phyloP scores from a whole-genome alignment of 1,284 basidiomycete genomes.

The Marasmius sp. region DNA sequence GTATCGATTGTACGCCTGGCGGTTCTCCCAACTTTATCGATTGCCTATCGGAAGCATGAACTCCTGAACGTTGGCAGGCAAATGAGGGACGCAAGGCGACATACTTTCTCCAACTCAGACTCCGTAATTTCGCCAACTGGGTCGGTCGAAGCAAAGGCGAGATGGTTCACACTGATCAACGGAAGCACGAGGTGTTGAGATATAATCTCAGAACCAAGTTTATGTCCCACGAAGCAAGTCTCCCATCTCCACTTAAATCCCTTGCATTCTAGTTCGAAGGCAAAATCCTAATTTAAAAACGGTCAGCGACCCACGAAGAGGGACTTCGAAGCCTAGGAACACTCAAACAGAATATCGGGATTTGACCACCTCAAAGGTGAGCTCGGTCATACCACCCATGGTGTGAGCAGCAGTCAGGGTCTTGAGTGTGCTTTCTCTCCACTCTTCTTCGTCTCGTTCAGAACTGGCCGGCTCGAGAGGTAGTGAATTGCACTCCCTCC shows the following conservation, averaged over 20 bases:
- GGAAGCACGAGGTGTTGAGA: conserved; percentile 76
- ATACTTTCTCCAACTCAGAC: conserved; percentile 65
- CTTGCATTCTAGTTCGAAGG: conserved; percentile 57
- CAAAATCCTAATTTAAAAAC: conserved; percentile 52
- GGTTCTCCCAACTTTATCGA: conserved; percentile 67
- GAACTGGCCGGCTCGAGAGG: conserved; percentile 22
- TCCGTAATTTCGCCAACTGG: conserved; percentile 52
- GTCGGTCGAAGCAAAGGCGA: conserved; percentile 63
- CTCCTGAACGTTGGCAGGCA: background rate
- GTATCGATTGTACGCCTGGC: conserved; percentile 68
- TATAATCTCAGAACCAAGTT: conserved; percentile 63
- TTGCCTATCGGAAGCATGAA: conserved; percentile 39
- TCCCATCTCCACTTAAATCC: conserved; percentile 79
- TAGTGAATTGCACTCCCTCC: conserved; percentile 56
- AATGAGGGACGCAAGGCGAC: conserved; percentile 2
- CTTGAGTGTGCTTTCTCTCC: conserved; percentile 53
- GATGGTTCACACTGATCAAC: conserved; percentile 65
- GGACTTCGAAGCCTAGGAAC: background rate
- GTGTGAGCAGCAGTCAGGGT: conserved; percentile 57
- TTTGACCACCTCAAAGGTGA: conserved; percentile 57
- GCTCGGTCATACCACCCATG: conserved; percentile 52
- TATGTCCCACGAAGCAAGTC: conserved; percentile 60
- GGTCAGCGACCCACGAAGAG: background rate
- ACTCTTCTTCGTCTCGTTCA: conserved; percentile 49
- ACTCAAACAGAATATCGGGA: conserved; percentile 59